A percentile compares a stretch with the other conserved stretches of the same genome.
phyloP scores from a whole-genome alignment of 495 filamentous ascomycete species.

The Margaritispora aquatica region DNA sequence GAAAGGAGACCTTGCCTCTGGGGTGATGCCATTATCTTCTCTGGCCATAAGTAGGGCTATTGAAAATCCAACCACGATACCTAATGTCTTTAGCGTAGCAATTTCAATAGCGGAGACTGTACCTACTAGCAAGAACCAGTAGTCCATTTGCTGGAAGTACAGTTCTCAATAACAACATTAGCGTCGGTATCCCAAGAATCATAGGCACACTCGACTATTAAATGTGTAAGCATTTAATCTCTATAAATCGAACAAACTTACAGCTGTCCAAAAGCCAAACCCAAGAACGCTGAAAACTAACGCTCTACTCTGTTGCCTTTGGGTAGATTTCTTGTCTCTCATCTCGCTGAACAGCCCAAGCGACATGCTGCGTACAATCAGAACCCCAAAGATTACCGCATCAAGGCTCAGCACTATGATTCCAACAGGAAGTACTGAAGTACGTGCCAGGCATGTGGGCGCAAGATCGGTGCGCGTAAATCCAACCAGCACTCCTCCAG shows the following conservation, averaged over 20 bases:
- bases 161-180: slow-evolving; percentile 36
- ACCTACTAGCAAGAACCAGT: slow-evolving; percentile 39
- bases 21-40: slow-evolving; percentile 16
- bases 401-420: slow-evolving; percentile 39
- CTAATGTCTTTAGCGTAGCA: slow-evolving; percentile 19
- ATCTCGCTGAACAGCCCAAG: slow-evolving; percentile 17
- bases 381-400: slow-evolving; percentile 34
- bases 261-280: slow-evolving; percentile 41
- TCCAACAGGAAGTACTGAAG: slow-evolving; percentile 36
- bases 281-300: slow-evolving; percentile 36
- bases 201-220: slow-evolving; percentile 41
- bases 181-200: slow-evolving; percentile 35
- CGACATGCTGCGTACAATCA: slow-evolving; percentile 33
- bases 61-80: slow-evolving; percentile 30
- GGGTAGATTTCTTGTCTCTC: slow-evolving; percentile 16
- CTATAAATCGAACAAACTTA: slow-evolving; percentile 21
- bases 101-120: too few relatives aligned
- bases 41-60: slow-evolving; percentile 24
- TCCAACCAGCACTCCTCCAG: slow-evolving; percentile 42
- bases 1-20: slow-evolving; percentile 23
- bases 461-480: slow-evolving; percentile 43
- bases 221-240: slow-evolving; percentile 26
- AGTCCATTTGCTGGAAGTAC: slow-evolving; percentile 44
- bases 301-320: slow-evolving; percentile 27
- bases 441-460: slow-evolving; percentile 41